Conservation (phyloP, 192 early-diverging fungal species). For the Diversispora epigaea region DNA sequence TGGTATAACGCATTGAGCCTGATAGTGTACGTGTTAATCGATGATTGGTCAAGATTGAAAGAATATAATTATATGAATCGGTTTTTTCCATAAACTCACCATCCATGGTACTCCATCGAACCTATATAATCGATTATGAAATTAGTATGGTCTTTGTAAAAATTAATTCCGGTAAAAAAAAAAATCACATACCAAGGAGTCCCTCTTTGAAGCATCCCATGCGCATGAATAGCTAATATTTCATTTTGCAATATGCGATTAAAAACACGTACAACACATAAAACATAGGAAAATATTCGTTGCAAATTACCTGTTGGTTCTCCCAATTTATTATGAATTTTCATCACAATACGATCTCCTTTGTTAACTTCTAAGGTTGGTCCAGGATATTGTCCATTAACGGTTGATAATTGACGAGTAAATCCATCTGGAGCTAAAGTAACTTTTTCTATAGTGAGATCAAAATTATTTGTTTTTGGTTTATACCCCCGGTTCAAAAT, state of each 20-base stretch:
- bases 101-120: constrained; percentile 34
- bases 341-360: constrained; percentile 49
- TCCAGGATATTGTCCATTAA: constrained; percentile 59
- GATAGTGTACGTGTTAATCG: constrained; percentile 32
- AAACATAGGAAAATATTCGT: constrained; percentile 33
- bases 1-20: constrained; percentile 43
- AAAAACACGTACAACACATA: constrained; percentile 32
- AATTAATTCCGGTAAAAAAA: constrained; percentile 32
- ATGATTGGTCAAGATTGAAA: constrained; percentile 32
- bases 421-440: constrained; percentile 46
- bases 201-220: constrained; percentile 34
- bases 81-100: constrained; percentile 32
- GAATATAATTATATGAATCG: constrained; percentile 32
- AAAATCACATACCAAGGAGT: constrained; percentile 21
- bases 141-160: constrained; percentile 34
- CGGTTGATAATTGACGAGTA: constrained; percentile 42
- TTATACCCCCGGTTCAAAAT: constrained; percentile 31
- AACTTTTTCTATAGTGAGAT: constrained; percentile 34
- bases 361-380: constrained; percentile 51
- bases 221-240: constrained; percentile 34
- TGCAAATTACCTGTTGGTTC: constrained; percentile 35
- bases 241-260: constrained; percentile 30
- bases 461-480: constrained; percentile 30
- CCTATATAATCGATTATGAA: constrained; percentile 33
- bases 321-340: constrained; percentile 40